Evolutionary conservation across 2,329 filamentous ascomycete species (phyloP).

Genomic region (Aspergillus ochraceus): DNA sequence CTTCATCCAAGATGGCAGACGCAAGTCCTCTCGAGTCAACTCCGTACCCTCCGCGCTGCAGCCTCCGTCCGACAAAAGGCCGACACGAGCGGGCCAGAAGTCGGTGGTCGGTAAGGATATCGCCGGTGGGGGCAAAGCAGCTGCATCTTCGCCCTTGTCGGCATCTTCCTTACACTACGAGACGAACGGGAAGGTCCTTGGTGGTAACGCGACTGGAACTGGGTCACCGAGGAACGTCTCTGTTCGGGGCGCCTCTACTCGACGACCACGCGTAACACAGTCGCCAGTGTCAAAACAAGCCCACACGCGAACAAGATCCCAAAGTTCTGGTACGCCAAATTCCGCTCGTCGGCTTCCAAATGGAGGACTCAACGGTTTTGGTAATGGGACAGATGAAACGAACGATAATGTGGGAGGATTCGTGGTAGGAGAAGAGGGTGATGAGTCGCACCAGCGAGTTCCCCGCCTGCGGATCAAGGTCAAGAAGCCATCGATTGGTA

Average conservation of each 20-base stretch:
- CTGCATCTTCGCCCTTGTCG: conserved; percentile 33
- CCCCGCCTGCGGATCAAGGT: conserved; percentile 50
- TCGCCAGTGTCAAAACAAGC: conserved; percentile 28
- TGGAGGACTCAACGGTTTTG: conserved; percentile 20
- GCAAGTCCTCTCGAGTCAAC: conserved; percentile 61
- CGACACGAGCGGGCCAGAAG: conserved; percentile 44
- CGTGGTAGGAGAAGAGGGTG: conserved; percentile 16
- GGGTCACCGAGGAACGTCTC: conserved; percentile 30
- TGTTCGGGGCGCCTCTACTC: conserved; percentile 23
- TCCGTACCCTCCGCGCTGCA: conserved; percentile 49
- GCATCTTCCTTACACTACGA: conserved; percentile 29
- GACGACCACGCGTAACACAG: conserved; percentile 24
- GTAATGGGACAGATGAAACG: conserved; percentile 4
- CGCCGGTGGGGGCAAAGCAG: conserved; percentile 24
- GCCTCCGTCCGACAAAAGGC: conserved; percentile 48
- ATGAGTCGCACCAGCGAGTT: conserved; percentile 26
- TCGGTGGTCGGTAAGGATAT: conserved; percentile 32
- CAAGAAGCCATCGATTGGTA: conserved; percentile 50
- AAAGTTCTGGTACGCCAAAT: conserved; percentile 25
- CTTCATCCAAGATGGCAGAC: conserved; percentile 65
- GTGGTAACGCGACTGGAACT: conserved; percentile 31
- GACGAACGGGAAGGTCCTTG: conserved; percentile 30
- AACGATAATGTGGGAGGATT: conserved; percentile 11
- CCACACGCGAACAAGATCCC: conserved; percentile 31
- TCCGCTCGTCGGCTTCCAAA: conserved; percentile 18